Conservation (phyloP, 768 basidiomycete genomes). For the Rhizopogon vesiculosus region DNA sequence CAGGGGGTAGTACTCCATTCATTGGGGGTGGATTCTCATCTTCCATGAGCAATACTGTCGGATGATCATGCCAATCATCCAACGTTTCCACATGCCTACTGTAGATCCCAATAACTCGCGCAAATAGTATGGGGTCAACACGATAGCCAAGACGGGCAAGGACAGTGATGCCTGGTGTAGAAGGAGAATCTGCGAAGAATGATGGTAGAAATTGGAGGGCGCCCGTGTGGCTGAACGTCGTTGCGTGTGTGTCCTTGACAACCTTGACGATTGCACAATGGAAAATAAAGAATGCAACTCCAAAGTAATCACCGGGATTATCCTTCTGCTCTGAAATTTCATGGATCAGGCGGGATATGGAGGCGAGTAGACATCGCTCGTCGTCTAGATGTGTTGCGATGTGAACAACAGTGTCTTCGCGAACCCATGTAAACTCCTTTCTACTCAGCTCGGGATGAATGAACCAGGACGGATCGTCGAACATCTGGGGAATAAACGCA, state of each 20-base stretch:
- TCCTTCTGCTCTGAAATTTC: background rate
- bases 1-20: background rate
- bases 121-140: background rate
- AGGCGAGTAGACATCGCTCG: conserved; percentile 7
- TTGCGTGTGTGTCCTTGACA: background rate
- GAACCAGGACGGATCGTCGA: background rate
- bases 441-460: background rate
- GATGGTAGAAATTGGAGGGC: background rate
- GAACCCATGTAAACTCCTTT: background rate
- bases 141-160: conserved; percentile 1
- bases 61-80: too few species aligned
- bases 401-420: background rate
- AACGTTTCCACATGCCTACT: too few species aligned
- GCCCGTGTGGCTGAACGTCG: background rate
- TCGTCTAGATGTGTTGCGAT: conserved; percentile 18
- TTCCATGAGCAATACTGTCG: too few species aligned
- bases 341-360: background rate
- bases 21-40: background rate
- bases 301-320: background rate
- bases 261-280: background rate
- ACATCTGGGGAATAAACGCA: background rate
- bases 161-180: conserved; percentile 1
- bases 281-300: background rate
- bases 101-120: background rate
- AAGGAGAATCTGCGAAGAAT: background rate